Evolutionary conservation across 2,329 filamentous ascomycete species (phyloP).

Genomic region (Trichophyton schoenleinii): DNA sequence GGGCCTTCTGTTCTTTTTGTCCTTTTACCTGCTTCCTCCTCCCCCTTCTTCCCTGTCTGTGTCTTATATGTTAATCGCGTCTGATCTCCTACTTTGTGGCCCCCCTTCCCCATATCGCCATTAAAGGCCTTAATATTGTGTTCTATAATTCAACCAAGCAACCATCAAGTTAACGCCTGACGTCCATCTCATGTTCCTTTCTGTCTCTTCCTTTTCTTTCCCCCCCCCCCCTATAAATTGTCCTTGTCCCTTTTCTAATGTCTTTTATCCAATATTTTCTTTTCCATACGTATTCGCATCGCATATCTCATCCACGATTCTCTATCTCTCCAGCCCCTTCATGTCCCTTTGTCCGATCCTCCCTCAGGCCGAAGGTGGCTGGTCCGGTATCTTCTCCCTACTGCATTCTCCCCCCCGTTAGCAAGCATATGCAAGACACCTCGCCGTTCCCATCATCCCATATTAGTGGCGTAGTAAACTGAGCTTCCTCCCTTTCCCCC

Average conservation of each 20-base stretch:
- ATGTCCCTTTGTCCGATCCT: background rate
- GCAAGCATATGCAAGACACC: background rate
- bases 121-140: background rate
- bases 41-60: background rate
- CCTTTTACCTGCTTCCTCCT: background rate
- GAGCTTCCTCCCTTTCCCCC: background rate
- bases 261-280: background rate
- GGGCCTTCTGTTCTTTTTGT: background rate
- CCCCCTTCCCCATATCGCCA: background rate
- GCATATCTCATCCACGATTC: background rate
- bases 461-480: background rate
- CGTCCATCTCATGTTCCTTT: background rate
- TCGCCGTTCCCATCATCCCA: background rate
- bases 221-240: background rate
- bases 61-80: background rate
- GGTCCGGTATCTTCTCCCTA: background rate
- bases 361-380: background rate
- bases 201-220: background rate
- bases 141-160: background rate
- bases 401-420: background rate
- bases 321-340: background rate
- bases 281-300: background rate
- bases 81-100: background rate
- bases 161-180: background rate
- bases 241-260: background rate